Conservation (phyloP, 495 filamentous ascomycete genomes). For the Daldinia vernicosa region DNA sequence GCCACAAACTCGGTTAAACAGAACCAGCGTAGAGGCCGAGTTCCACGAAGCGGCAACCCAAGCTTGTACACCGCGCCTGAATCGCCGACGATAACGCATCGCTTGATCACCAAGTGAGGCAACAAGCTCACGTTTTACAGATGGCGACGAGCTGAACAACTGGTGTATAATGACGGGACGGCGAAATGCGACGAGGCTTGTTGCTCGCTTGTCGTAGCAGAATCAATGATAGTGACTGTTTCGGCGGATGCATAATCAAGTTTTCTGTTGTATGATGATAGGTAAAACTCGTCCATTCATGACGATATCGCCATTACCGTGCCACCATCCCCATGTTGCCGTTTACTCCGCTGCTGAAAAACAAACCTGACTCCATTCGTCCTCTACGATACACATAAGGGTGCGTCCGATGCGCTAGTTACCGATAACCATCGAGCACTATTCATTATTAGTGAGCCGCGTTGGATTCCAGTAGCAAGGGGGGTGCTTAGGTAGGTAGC, state of each 20-base stretch:
- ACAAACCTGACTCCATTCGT: conserved; percentile 28
- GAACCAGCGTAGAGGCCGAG: background rate
- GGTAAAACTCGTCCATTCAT: background rate
- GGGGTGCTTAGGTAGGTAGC: conserved; percentile 22
- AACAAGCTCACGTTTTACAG: background rate
- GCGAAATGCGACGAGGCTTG: background rate
- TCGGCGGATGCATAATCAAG: background rate
- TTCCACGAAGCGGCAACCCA: background rate
- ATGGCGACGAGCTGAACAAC: background rate
- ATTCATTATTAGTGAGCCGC: background rate
- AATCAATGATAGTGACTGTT: background rate
- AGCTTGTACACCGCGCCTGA: conserved; percentile 7
- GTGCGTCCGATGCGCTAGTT: conserved; percentile 24
- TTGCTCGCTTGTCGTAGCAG: background rate
- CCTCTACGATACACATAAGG: conserved; percentile 22
- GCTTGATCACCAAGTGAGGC: background rate
- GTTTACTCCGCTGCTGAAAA: conserved; percentile 19
- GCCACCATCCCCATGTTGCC: background rate
- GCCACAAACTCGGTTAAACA: conserved; percentile 2
- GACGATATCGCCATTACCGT: conserved; percentile 6
- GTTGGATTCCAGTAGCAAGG: background rate
- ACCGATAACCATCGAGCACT: conserved; percentile 44
- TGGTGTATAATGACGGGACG: background rate
- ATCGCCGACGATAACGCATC: background rate
- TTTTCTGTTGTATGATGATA: background rate